phyloP scores from a whole-genome alignment of 495 filamentous ascomycete species.

The Aspergillus conjunctus region DNA sequence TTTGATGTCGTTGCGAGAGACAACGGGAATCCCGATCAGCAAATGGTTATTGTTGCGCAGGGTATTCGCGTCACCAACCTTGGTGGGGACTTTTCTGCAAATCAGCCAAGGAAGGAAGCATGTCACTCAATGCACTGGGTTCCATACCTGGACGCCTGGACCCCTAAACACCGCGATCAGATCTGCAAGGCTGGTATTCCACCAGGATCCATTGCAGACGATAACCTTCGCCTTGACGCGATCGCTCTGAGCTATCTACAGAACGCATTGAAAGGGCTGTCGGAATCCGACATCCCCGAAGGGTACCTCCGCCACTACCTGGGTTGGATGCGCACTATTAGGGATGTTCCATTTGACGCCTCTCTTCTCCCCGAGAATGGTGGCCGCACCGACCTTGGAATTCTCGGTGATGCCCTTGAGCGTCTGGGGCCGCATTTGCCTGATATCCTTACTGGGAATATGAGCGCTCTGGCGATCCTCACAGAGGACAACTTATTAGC shows the following conservation, averaged over 20 bases:
- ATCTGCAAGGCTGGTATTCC: conserved; percentile 5
- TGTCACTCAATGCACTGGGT: conserved; percentile 14
- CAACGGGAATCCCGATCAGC: not conserved
- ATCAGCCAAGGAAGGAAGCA: conserved; percentile 1
- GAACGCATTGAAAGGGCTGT: conserved; percentile 7
- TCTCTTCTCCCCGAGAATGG: conserved; percentile 11
- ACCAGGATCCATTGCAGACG: conserved; percentile 1
- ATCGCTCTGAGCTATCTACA: conserved; percentile 5
- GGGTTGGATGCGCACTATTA: conserved; percentile 12
- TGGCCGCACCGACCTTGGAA: conserved; percentile 3
- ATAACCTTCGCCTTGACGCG: conserved; percentile 7
- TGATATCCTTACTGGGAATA: conserved; percentile 12
- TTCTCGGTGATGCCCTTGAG: conserved; percentile 11
- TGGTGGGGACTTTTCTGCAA: conserved; percentile 8
- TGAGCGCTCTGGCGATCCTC: conserved; percentile 9
- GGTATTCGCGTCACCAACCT: conserved; percentile 16
- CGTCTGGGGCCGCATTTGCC: conserved; percentile 8
- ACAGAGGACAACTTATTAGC: conserved; percentile 10
- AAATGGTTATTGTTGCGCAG: conserved; percentile 11
- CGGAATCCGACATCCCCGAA: conserved; percentile 4
- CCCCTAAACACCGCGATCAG: conserved; percentile 8
- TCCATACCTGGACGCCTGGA: conserved; percentile 15
- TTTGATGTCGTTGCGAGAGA: conserved; percentile 8
- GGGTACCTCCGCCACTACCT: conserved; percentile 8
- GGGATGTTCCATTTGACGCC: not conserved